Evolutionary conservation across 768 basidiomycete species (phyloP).

Genomic region (Suillus subalutaceus): DNA sequence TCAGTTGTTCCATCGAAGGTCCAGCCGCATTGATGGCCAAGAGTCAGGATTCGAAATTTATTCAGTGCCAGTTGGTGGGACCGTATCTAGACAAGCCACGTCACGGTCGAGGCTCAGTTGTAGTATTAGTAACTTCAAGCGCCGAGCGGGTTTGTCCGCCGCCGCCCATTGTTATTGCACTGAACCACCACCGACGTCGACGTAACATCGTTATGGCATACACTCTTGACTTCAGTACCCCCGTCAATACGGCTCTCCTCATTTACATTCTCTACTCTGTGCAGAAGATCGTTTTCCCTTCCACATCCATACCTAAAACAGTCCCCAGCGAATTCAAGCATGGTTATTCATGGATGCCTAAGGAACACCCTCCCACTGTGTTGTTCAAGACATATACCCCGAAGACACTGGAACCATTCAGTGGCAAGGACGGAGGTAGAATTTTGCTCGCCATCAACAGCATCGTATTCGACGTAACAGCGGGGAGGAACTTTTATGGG

Average conservation of each 20-base stretch:
- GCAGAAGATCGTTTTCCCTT: constrained; percentile 73
- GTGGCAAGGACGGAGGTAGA: constrained; percentile 63
- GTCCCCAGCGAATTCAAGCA: constrained; percentile 75
- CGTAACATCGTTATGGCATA: constrained; percentile 30
- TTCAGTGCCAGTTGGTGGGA: not conserved
- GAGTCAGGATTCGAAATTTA: not conserved
- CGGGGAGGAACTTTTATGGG: constrained; percentile 91
- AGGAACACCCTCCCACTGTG: constrained; percentile 75
- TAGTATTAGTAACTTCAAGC: not conserved
- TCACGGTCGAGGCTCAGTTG: not conserved
- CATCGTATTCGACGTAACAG: constrained; percentile 91
- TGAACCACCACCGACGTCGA: not conserved
- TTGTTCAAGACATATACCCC: constrained; percentile 82
- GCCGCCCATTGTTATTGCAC: not conserved
- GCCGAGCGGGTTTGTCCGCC: constrained; percentile 1
- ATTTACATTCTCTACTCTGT: constrained; percentile 79
- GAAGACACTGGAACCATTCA: constrained; percentile 68
- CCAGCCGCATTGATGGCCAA: not conserved
- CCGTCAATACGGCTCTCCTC: constrained; percentile 78
- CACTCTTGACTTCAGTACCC: constrained; percentile 61
- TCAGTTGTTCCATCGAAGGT: not conserved
- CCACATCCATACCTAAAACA: constrained; percentile 49
- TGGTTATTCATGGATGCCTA: constrained; percentile 93
- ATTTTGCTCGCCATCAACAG: constrained; percentile 88
- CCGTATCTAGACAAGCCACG: not conserved